These are phyloP conservation scores for Xanthoconium stramineum DNA, from an alignment of 768 basidiomycete genomes.

Conservation along the genomic window DNA sequence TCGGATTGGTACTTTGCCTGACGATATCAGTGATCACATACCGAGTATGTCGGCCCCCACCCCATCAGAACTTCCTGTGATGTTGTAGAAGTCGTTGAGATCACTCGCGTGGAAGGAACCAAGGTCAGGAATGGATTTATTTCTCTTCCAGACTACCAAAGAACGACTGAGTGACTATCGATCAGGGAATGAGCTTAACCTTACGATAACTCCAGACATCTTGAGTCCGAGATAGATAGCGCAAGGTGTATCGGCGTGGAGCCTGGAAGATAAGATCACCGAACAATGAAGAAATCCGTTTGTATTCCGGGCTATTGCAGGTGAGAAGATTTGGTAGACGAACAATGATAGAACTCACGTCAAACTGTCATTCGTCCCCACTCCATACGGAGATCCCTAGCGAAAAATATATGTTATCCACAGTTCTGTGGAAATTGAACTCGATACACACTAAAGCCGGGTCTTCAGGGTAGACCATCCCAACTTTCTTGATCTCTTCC, in stretches of 20 bases:
- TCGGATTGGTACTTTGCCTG: background rate
- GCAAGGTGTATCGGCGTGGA: slow-evolving; percentile 6
- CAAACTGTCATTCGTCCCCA: slow-evolving; percentile 19
- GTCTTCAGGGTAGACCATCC: slow-evolving; percentile 2
- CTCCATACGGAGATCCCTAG: slow-evolving; percentile 28
- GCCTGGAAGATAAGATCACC: background rate
- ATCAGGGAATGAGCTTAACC: background rate
- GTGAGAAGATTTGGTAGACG: background rate
- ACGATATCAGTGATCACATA: background rate
- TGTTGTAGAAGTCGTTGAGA: slow-evolving; percentile 12
- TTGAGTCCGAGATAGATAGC: slow-evolving; percentile 12
- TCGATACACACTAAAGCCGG: background rate
- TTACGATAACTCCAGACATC: slow-evolving; percentile 13
- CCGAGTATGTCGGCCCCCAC: slow-evolving; percentile 13
- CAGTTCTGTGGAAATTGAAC: background rate
- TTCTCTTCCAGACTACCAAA: slow-evolving; percentile 14
- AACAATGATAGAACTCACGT: background rate
- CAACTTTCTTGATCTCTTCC: background rate
- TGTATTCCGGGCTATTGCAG: background rate
- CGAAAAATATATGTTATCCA: background rate
- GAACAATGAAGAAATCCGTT: slow-evolving; percentile 20
- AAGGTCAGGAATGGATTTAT: slow-evolving; percentile 11
- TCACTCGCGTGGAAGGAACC: slow-evolving; percentile 21
- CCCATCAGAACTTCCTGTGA: slow-evolving; percentile 8
- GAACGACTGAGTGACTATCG: too few relatives aligned